phyloP scores from a whole-genome alignment of 2,329 filamentous ascomycete species.

The Chaetomium globosum region DNA sequence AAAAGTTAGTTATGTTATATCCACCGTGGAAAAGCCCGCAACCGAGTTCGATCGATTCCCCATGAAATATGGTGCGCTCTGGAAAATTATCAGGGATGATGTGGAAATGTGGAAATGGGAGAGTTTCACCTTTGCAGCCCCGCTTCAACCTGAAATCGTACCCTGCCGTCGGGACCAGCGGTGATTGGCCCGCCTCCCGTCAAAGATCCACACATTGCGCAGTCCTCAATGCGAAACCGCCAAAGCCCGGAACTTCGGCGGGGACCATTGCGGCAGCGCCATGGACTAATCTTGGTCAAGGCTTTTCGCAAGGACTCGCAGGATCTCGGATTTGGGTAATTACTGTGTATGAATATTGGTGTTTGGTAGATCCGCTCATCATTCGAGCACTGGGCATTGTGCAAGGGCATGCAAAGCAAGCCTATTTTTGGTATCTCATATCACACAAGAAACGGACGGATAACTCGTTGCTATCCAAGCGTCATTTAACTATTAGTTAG shows the following conservation, averaged over 20 bases:
- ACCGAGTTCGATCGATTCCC: not conserved
- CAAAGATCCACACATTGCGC: conserved; percentile 7
- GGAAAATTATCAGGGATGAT: conserved; percentile 25
- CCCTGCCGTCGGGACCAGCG: conserved; percentile 18
- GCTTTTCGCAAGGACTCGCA: not conserved
- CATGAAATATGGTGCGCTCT: not conserved
- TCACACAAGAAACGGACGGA: not conserved
- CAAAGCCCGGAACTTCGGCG: conserved; percentile 7
- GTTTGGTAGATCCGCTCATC: conserved; percentile 3
- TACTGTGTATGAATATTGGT: not conserved
- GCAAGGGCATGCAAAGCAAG: not conserved
- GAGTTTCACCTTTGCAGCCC: conserved; percentile 31
- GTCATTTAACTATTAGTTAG: too few relatives aligned
- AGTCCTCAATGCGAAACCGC: conserved; percentile 25
- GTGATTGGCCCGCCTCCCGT: conserved; percentile 26
- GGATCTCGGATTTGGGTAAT: not conserved
- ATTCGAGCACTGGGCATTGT: not conserved
- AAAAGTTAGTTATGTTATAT: not conserved
- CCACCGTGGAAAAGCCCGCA: not conserved
- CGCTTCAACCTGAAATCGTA: conserved; percentile 17
- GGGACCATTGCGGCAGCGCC: not conserved
- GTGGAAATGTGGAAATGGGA: conserved; percentile 19
- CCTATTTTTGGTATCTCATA: conserved; percentile 7
- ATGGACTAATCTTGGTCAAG: not conserved
- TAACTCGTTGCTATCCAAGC: not conserved